phyloP scores from a whole-genome alignment of 116 monocot species.

The Zostera marina region DNA sequence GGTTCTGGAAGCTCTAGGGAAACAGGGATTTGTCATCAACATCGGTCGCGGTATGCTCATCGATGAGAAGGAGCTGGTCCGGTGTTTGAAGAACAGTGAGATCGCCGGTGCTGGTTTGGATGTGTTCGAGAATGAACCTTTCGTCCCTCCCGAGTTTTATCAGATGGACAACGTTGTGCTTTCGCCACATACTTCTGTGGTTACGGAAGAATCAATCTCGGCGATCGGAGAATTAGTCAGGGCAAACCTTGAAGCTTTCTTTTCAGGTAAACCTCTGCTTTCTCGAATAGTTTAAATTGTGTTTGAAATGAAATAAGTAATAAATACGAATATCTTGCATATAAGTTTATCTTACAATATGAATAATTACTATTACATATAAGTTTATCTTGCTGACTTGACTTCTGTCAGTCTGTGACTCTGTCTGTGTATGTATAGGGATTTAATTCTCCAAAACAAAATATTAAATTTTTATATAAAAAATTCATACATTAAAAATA shows the following conservation, averaged over 20 bases:
- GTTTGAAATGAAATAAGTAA: too few species aligned
- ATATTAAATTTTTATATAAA: too few species aligned
- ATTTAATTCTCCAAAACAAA: too few species aligned
- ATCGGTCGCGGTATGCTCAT: conserved; percentile 41
- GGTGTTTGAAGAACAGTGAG: conserved; percentile 23
- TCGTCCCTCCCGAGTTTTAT: conserved; percentile 31
- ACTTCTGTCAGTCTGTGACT: too few species aligned
- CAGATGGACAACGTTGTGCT: conserved; percentile 59
- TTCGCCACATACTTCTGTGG: conserved; percentile 37
- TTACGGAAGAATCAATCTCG: conserved; percentile 13
- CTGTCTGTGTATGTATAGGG: too few species aligned
- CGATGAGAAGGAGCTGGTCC: conserved; percentile 47
- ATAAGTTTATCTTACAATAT: too few species aligned
- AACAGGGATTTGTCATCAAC: conserved; percentile 45
- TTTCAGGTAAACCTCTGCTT: conserved; percentile 5
- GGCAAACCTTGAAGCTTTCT: conserved; percentile 38
- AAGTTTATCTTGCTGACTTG: too few species aligned
- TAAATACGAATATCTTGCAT: too few species aligned
- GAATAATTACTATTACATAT: too few species aligned
- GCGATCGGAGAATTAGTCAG: conserved; percentile 23
- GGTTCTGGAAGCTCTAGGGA: conserved; percentile 46
- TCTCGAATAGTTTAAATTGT: not conserved
- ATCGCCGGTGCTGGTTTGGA: conserved; percentile 62
- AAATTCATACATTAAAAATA: too few species aligned
- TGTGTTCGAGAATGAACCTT: conserved; percentile 58